Conservation (phyloP, 2,329 filamentous ascomycete genomes). For the Venturia aucupariae region DNA sequence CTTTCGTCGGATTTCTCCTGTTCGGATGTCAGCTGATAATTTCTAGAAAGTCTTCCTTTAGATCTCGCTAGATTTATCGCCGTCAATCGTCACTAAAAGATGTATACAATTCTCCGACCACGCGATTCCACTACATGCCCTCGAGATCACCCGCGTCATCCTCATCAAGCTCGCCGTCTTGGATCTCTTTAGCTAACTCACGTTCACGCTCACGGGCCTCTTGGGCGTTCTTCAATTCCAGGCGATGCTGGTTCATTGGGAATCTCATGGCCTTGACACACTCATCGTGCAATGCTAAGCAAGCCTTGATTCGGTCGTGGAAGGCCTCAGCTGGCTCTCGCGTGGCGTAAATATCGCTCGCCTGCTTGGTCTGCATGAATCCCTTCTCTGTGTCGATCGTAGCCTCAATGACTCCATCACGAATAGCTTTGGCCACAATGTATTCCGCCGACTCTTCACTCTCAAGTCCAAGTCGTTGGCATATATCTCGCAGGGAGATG, state of each 20-base stretch:
- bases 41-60: background rate
- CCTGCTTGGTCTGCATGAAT: conserved; percentile 94
- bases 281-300: conserved; percentile 87
- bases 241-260: conserved; percentile 96
- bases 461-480: conserved; percentile 83
- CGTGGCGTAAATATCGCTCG: conserved; percentile 91
- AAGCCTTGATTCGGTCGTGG: conserved; percentile 90
- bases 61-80: background rate
- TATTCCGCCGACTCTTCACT: conserved; percentile 98
- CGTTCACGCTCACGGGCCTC: conserved; percentile 95
- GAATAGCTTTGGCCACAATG: conserved; percentile 96
- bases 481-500: conserved; percentile 94
- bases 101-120: background rate
- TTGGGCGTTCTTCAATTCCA: conserved; percentile 96
- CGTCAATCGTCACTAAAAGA: background rate
- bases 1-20: background rate
- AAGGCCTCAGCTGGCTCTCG: conserved; percentile 94
- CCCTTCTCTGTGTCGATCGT: conserved; percentile 81
- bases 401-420: conserved; percentile 93
- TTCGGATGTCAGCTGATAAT: background rate
- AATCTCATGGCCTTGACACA: conserved; percentile 99
- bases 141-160: conserved; percentile 96
- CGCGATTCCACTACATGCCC: conserved; percentile 58
- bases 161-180: conserved; percentile 93
- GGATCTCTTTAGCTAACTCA: conserved; percentile 97